phyloP scores from a whole-genome alignment of 2,329 filamentous ascomycete genomes.

The Trichoderma atroviride region DNA sequence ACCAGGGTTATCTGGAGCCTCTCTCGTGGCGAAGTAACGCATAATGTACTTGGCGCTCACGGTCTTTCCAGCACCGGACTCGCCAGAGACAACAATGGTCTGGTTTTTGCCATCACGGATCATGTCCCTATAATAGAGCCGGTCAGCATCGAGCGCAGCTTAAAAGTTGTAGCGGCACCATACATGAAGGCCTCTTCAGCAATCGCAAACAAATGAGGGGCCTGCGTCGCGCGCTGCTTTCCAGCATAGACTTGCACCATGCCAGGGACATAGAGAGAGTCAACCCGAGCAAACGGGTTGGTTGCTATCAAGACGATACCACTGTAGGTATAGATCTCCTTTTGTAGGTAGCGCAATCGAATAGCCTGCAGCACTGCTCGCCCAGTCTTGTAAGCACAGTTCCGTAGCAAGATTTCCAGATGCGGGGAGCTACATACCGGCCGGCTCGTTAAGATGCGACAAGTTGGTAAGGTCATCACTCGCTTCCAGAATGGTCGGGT shows the following conservation, averaged over 20 bases:
- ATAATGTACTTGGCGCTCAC: conserved; percentile 99
- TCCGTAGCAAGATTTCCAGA: conserved; percentile 13
- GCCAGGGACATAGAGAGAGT: conserved; percentile 96
- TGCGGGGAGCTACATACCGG: conserved; percentile 60
- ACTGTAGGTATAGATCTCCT: conserved; percentile 99
- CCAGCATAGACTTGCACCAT: conserved; percentile 99
- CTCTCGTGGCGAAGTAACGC: conserved; percentile 98
- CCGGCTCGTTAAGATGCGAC: conserved; percentile 97
- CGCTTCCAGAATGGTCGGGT: conserved; percentile 95
- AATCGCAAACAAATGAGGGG: conserved; percentile 97
- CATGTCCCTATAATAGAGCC: conserved; percentile 72
- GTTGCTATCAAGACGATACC: conserved; percentile 98
- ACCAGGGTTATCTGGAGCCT: conserved; percentile 84
- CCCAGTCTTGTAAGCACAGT: conserved; percentile 32
- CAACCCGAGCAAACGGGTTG: conserved; percentile 95
- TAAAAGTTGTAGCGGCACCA: conserved; percentile 39
- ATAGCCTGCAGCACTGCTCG: conserved; percentile 89
- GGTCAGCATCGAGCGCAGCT: conserved; percentile 42
- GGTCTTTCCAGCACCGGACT: conserved; percentile 98
- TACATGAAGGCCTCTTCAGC: conserved; percentile 98
- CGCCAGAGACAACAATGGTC: conserved; percentile 98
- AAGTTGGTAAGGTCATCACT: conserved; percentile 97
- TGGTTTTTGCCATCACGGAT: conserved; percentile 93
- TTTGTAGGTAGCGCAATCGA: conserved; percentile 93
- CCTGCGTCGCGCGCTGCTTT: conserved; percentile 93